Base-by-base conservation (phyloP, 768 basidiomycete species). In the Gloeophyllum trabeum region DNA sequence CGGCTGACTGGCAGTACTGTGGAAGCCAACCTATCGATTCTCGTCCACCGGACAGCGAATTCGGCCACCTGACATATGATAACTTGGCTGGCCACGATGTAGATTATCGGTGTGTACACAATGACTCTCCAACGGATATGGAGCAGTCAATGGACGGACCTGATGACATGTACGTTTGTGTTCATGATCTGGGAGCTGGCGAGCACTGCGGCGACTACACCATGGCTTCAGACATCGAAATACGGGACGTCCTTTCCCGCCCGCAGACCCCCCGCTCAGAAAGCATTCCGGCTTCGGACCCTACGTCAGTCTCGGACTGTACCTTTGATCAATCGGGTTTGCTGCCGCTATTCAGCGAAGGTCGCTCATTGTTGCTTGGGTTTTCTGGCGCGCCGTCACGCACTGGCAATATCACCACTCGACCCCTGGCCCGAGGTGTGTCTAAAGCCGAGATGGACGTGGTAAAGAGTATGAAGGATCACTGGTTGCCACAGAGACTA, bases 401-500 rank as follows among this genome's bases (percentile, higher is more conserved):
- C 10, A 30, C 28, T 7, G 28, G 28, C 10, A 7, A 30, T 30
- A 30, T 16, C 7, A 16, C 7, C 7, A 16, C 10, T 7, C 7
- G 16, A 30, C 7, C 16, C 28, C 23, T 20, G 36, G 28, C 46
- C 14, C 50, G 52, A n/a, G 60, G 59, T 26, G 46, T 74, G 19
- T 58, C 63, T 14, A 56, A 55, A n/a, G 73, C 65, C 4, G 84
- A 86, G 57, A 65, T 63, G 39, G 77, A 81, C 54, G 81, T 86
- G 5, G 80, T 68, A 10, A 71, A 60, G 43, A 56, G 50, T 37
- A 54, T 86, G 47, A 69, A 61, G 40, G 67, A 64, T 21, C 81
- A 87, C 53, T 87, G 84, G 84, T 61, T 67, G 20, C 83, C 79
- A 0, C 73, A 79, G 43, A 71, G 62, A 45, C 60, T 75, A 32